Percentiles rank a stretch among this genome's conserved stretches.
phyloP scores from a whole-genome alignment of 257 asterid genomes.

The Cordia subcordata region DNA sequence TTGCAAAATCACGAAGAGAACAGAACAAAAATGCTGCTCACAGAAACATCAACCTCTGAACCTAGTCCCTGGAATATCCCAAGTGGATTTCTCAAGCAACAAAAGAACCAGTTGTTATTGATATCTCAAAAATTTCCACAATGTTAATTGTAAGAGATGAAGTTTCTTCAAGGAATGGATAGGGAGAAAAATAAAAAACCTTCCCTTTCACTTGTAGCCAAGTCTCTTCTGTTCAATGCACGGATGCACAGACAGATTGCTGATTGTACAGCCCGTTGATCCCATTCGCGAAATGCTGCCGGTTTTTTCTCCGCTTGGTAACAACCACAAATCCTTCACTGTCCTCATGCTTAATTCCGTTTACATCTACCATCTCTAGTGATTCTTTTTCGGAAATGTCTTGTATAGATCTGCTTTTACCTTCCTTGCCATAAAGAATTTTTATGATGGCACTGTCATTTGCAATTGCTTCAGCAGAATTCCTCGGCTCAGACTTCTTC shows the following conservation, averaged over 20 bases:
- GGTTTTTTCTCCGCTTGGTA: constrained; percentile 76
- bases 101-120: background rate
- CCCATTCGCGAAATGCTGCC: constrained; percentile 64
- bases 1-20: background rate
- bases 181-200: background rate
- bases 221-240: constrained; percentile 46
- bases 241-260: constrained; percentile 85
- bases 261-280: constrained; percentile 65
- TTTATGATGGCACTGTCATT: constrained; percentile 75
- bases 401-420: constrained; percentile 14
- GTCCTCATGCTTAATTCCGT: constrained; percentile 44
- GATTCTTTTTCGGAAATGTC: constrained; percentile 24
- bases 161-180: background rate
- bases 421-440: constrained; percentile 59
- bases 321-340: constrained; percentile 92
- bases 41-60: background rate
- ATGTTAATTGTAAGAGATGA: background rate
- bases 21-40: background rate
- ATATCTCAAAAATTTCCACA: background rate
- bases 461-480: constrained; percentile 71
- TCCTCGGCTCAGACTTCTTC: constrained; percentile 47
- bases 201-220: background rate
- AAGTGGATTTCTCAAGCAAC: background rate
- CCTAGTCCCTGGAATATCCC: background rate
- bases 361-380: constrained; percentile 27